Conservation (phyloP, 805 yeast genomes). For the Metschnikowia gelsemii region DNA sequence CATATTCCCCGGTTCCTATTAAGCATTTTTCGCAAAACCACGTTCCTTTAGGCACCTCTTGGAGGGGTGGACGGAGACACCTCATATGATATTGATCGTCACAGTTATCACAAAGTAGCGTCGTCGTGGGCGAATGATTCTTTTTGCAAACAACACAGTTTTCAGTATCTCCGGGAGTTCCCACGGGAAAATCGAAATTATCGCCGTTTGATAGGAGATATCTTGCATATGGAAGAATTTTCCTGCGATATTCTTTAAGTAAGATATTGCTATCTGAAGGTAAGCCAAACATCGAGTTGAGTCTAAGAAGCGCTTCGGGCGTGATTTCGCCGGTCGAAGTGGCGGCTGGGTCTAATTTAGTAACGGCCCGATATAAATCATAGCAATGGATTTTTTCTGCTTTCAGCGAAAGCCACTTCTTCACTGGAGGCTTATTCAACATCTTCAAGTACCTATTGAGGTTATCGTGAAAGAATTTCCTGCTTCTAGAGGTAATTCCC, state of each 20-base stretch:
- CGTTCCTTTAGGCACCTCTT: slow-evolving; percentile 50
- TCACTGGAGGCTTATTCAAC: slow-evolving; percentile 32
- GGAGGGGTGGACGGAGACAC: slow-evolving; percentile 62
- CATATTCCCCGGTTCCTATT: slow-evolving; percentile 85
- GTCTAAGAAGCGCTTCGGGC: slow-evolving; percentile 22
- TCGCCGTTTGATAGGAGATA: slow-evolving; percentile 28
- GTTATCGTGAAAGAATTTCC: slow-evolving; percentile 61
- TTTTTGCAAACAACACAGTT: slow-evolving; percentile 51
- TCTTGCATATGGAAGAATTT: slow-evolving; percentile 33
- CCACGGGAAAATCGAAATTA: slow-evolving; percentile 34
- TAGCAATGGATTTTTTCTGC: slow-evolving; percentile 31
- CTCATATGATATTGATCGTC: slow-evolving; percentile 63
- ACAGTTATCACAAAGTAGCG: slow-evolving; percentile 73
- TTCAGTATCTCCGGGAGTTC: slow-evolving; percentile 27
- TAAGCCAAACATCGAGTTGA: slow-evolving; percentile 28
- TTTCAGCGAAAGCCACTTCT: slow-evolving; percentile 23
- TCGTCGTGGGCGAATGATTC: slow-evolving; percentile 44
- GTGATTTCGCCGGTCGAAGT: slow-evolving; percentile 15
- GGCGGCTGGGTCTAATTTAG: slow-evolving; percentile 17
- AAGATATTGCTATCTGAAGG: slow-evolving; percentile 19
- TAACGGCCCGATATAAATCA: slow-evolving; percentile 39
- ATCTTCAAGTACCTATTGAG: slow-evolving; percentile 55
- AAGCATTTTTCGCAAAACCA: slow-evolving; percentile 87
- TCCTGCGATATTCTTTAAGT: slow-evolving; percentile 25
- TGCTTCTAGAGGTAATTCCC: slow-evolving; percentile 59